Base-by-base conservation (phyloP, 768 basidiomycete genomes). In the Lactarius tabidus region DNA sequence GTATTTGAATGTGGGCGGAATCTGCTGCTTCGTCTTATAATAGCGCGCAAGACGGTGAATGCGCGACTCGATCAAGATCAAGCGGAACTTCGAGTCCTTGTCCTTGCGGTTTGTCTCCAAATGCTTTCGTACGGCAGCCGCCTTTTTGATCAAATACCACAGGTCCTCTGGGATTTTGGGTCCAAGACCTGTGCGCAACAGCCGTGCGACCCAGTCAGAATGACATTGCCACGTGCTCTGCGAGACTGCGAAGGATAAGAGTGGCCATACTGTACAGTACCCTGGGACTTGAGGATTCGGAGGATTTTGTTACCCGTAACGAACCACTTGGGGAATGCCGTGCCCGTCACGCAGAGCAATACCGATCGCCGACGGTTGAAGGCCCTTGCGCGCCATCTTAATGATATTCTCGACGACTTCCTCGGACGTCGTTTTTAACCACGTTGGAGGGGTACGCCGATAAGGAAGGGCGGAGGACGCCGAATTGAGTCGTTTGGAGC, bases 241-340 rank as follows among this genome's bases (percentile, higher is more conserved):
- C n/a, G n/a, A n/a, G n/a, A 17, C 31, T 53, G 23, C 31, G 64
- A 23, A 3, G 51, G 29, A 18, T 17, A 33, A 53, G 28, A 60
- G 31, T 43, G 48, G 58, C 79, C 87, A 79, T 77, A 93, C 96
- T 92, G 71, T 93, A 85, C 69, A n/a, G n/a, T n/a, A n/a, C n/a
- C n/a, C n/a, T n/a, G n/a, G n/a, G 89, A 85, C 84, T 97, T 98
- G 79, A 98, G 83, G 80, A 98, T 93, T 82, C 96, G 88, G 74
- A 98, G 88, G 75, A 98, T 97, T 85, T 98, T 98, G 90, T 97
- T 98, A 72, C 96, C 95, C 68, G 96, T 98, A 76, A 99, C 89
- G 79, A 92, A 93, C 74, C 93, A 98, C 95, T 81, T 97, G 95
- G 76, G 96, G 95, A 74, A 98, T 89, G 73, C 96, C 96, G 77